Percentiles rank a stretch among this genome's conserved stretches.
Evolutionary conservation across 176 grass and related monocot genomes (phyloP).

Genomic region (Bromus sterilis): DNA sequence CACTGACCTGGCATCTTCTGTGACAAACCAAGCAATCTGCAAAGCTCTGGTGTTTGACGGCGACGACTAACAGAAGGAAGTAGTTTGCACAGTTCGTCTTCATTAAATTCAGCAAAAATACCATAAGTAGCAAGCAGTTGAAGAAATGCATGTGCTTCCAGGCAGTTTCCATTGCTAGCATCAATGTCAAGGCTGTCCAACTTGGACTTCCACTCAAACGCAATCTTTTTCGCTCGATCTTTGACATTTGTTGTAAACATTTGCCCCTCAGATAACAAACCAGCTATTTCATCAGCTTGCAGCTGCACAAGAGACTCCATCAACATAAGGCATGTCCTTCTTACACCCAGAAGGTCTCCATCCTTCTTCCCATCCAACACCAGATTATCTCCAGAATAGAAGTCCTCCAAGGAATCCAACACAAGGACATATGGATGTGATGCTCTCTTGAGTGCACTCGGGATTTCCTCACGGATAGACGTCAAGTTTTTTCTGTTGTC

Average conservation of each 20-base stretch:
- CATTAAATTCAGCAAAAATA: constrained; percentile 58
- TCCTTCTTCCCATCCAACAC: constrained; percentile 85
- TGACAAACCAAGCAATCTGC: constrained; percentile 71
- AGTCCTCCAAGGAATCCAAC: constrained; percentile 56
- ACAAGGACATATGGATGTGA: constrained; percentile 47
- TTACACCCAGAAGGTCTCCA: constrained; percentile 76
- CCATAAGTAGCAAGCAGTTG: constrained; percentile 84
- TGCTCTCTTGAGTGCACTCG: constrained; percentile 51
- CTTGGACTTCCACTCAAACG: constrained; percentile 68
- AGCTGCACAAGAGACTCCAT: constrained; percentile 85
- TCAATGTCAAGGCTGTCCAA: constrained; percentile 75
- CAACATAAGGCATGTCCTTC: constrained; percentile 91
- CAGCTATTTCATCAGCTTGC: background rate
- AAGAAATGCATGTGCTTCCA: constrained; percentile 98
- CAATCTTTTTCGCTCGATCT: constrained; percentile 66
- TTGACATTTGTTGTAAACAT: constrained; percentile 41
- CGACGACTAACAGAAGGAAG: constrained; percentile 81
- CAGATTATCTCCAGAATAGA: constrained; percentile 44
- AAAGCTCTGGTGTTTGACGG: constrained; percentile 81
- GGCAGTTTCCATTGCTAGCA: constrained; percentile 77
- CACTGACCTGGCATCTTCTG: constrained; percentile 85
- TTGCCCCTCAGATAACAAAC: constrained; percentile 22
- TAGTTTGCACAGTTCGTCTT: constrained; percentile 82
- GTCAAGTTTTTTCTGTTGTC: constrained; percentile 86
- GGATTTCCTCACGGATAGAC: constrained; percentile 77